Percentiles rank a stretch among this genome's conserved stretches.
phyloP scores from a whole-genome alignment of 257 asterid genomes.

The Solanum etuberosum region DNA sequence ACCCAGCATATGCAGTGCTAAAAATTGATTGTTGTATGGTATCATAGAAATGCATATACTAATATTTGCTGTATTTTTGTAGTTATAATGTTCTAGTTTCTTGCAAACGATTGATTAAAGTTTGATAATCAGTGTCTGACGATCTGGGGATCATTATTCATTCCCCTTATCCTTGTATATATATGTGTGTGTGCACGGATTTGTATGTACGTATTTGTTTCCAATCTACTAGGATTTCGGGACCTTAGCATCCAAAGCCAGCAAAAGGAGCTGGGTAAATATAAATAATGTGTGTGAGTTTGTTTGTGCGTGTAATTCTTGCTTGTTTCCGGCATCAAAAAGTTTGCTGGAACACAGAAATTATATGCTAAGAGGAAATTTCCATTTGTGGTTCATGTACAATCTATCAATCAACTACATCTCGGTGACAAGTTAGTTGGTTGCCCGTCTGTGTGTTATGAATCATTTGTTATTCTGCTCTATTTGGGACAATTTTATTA shows the following conservation, averaged over 20 bases:
- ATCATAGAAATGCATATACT: neutral
- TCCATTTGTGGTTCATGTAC: neutral
- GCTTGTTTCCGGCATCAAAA: neutral
- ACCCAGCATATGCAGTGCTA: neutral
- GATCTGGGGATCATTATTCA: neutral
- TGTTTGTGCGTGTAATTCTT: neutral
- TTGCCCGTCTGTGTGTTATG: neutral
- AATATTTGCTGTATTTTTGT: neutral
- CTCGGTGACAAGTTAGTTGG: neutral
- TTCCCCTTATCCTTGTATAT: neutral
- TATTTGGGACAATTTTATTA: neutral
- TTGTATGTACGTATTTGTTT: neutral
- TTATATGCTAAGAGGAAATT: neutral
- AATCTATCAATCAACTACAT: neutral
- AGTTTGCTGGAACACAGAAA: neutral
- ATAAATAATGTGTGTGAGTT: neutral
- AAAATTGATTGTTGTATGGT: neutral
- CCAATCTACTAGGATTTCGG: neutral
- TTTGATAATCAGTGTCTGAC: neutral
- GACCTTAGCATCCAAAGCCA: neutral
- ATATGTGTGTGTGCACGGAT: neutral
- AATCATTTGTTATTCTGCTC: neutral
- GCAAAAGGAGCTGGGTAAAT: neutral
- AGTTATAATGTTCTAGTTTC: neutral
- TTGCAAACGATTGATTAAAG: neutral